Evolutionary conservation across 192 early-diverging fungal genomes (phyloP).

Genomic region (Coemansia sp.): DNA sequence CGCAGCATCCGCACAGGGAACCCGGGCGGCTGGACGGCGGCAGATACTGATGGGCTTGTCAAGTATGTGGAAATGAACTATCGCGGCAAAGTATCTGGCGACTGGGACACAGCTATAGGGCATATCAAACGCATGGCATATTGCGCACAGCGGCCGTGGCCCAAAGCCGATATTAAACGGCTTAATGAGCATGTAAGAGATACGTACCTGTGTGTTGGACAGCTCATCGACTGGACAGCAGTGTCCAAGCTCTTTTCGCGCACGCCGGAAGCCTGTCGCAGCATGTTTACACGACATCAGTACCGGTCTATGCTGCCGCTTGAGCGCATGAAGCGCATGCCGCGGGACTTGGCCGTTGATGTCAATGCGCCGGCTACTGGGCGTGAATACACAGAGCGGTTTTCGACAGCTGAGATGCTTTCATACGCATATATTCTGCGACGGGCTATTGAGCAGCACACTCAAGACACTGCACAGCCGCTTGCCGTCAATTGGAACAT

Average conservation of each 20-base stretch:
- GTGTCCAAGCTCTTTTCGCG: background rate
- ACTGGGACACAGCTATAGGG: background rate
- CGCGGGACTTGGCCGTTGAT: too few species aligned
- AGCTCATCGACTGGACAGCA: background rate
- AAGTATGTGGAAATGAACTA: background rate
- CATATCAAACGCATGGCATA: background rate
- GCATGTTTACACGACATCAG: background rate
- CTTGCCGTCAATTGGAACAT: background rate
- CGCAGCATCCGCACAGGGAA: too few species aligned
- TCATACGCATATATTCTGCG: background rate
- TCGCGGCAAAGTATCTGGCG: background rate
- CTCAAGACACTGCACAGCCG: background rate
- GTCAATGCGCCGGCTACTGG: too few species aligned
- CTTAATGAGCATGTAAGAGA: background rate
- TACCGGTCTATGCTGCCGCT: background rate
- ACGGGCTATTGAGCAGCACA: background rate
- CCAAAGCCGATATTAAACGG: too few species aligned
- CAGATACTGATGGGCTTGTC: background rate
- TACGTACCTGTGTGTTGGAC: background rate
- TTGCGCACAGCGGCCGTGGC: too few species aligned
- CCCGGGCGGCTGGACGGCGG: background rate
- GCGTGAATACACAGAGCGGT: too few species aligned
- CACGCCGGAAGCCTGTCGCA: background rate
- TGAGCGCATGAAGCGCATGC: too few species aligned
- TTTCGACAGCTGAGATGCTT: background rate